Evolutionary conservation across 2,329 filamentous ascomycete species (phyloP), one percentile per base, ranked within the genome.

Genomic region (Cladosporium sp.): DNA sequence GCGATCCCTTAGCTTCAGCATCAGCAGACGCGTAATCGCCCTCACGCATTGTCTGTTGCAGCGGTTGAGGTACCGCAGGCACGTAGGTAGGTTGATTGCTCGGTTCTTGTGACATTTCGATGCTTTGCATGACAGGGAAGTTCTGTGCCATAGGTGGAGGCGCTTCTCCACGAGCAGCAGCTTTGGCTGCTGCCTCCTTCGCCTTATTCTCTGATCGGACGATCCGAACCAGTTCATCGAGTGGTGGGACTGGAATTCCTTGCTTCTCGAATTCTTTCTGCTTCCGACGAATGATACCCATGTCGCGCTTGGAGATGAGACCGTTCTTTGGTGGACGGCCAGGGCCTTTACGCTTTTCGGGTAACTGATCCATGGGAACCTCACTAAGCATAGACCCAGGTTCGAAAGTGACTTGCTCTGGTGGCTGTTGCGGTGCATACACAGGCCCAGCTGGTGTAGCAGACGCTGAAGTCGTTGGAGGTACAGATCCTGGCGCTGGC

Each of bases 281-380:
- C 65, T 60, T 76, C 34, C 66, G 64, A 53, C 68, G 71, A 45
- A 70, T 66, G 28, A 66, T 64, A 7, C 67, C 60, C 58, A 70
- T 63, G 57, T 91, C 87, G 57, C 89, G 80, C 73, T 91, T 91
- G 1, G 89, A 92, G 84, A 91, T 90, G 68, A 91, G 82, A 25
- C 89, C 89, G 66, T 92, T 89, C 75, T 92, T 92, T 0, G 89
- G 89, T 19, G 89, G 89, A 54, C 89, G 78, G n/a, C 89, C 89
- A 9, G 89, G 89, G 13, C 89, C 89, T 64, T 89, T 85, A 61
- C 88, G 86, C 73, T 84, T 88, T 25, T 83, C 81, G 28, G 83
- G 73, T 5, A 78, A 73, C 42, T 73, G 65, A 37, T 68, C 68
- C 5, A 65, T 63, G 8, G 67, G 63, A 13, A 70, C 60, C 39